Percentiles rank a stretch among this genome's conserved stretches.
Evolutionary conservation across 1,284 basidiomycete species (phyloP).

Genomic region (Xerocomus amazonicus): DNA sequence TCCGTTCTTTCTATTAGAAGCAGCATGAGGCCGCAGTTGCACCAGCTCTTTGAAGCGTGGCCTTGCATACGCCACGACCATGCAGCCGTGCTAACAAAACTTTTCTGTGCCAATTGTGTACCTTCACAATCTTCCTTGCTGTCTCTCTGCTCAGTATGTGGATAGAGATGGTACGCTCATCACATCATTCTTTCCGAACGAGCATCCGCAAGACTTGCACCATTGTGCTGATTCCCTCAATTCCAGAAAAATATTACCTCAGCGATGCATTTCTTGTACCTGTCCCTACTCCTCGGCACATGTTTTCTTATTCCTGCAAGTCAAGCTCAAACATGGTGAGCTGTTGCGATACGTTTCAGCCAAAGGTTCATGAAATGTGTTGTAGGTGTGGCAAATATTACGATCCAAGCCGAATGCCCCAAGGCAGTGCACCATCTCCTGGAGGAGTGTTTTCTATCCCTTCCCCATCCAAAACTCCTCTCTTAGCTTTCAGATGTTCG

Average conservation of each 20-base stretch:
- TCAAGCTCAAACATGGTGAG: slow-evolving; percentile 34
- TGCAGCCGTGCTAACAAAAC: neutral
- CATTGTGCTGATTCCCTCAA: neutral
- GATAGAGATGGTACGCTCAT: slow-evolving; percentile 5
- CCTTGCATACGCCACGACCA: slow-evolving; percentile 1
- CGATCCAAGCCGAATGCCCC: slow-evolving; percentile 24
- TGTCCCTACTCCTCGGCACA: slow-evolving; percentile 14
- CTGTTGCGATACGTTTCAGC: neutral
- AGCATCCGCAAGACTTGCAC: neutral
- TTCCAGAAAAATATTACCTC: neutral
- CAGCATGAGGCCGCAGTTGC: neutral
- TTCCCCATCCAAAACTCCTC: slow-evolving; percentile 17
- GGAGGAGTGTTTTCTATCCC: slow-evolving; percentile 25
- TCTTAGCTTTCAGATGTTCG: slow-evolving; percentile 29
- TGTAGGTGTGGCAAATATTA: slow-evolving; percentile 32
- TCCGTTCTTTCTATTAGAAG: neutral
- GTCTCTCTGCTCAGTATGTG: neutral
- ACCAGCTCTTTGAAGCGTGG: neutral
- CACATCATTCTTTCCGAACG: neutral
- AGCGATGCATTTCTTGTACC: slow-evolving; percentile 7
- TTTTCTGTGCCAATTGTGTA: neutral
- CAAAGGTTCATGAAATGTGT: neutral
- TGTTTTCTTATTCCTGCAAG: slow-evolving; percentile 17
- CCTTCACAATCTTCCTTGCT: slow-evolving; percentile 4
- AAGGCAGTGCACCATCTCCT: slow-evolving; percentile 21